Evolutionary conservation across 208 protist species (phyloP).

Genomic region (Angomonas deanei): DNA sequence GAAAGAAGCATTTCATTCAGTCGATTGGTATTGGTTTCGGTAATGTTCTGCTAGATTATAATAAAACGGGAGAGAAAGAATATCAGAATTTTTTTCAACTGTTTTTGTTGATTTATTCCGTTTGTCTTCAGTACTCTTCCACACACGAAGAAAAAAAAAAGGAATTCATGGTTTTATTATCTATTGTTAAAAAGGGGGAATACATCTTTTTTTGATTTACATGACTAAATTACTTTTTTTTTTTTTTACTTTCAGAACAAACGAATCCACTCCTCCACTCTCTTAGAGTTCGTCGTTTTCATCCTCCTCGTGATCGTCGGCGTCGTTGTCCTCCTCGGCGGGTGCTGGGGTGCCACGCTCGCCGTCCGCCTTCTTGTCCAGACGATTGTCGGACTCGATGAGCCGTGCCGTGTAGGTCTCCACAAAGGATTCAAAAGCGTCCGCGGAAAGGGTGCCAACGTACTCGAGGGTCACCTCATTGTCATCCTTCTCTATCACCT

Average conservation of each 20-base stretch:
- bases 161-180: not conserved
- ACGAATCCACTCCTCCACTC: no score
- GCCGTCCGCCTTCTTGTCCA: slow-evolving; percentile 34
- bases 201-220: slow-evolving; percentile 5
- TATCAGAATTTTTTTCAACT: not conserved
- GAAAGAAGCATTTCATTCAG: slow-evolving; percentile 63
- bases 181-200: no score
- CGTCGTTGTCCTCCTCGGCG: slow-evolving; percentile 9
- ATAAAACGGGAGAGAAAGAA: not conserved
- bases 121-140: no score
- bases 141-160: no score
- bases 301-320: slow-evolving; percentile 6
- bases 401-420: slow-evolving; percentile 38
- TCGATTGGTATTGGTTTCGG: not conserved
- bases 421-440: slow-evolving; percentile 35
- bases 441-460: slow-evolving; percentile 43
- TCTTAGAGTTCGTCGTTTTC: no score
- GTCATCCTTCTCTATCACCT: slow-evolving; percentile 37
- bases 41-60: not conserved
- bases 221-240: not conserved
- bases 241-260: slow-evolving; percentile 2
- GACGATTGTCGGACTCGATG: slow-evolving; percentile 42
- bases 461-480: slow-evolving; percentile 43
- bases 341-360: not conserved
- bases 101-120: no score